Conservation (phyloP, 306 rosid genomes). For the Prunus mira region DNA sequence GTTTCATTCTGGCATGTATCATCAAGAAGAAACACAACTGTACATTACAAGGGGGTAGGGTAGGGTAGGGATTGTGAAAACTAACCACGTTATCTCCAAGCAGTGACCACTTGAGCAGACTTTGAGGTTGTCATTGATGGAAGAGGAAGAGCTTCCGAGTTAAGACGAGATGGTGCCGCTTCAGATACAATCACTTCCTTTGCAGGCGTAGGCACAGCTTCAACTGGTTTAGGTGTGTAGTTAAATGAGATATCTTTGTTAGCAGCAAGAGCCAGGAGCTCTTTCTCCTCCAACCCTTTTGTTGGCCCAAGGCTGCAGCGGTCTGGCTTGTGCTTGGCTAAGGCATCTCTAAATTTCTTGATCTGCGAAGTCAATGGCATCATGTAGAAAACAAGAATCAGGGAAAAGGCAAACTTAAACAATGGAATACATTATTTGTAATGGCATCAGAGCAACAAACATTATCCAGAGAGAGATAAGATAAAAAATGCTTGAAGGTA, state of each 20-base stretch:
- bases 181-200: conserved; percentile 20
- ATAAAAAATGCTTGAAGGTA: background rate
- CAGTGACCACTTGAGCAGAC: conserved; percentile 34
- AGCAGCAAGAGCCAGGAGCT: conserved; percentile 73
- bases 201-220: conserved; percentile 25
- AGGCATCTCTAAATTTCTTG: conserved; percentile 87
- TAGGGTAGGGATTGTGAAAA: conserved; percentile 6
- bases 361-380: conserved; percentile 44
- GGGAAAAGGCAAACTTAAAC: background rate
- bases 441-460: background rate
- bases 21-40: conserved; percentile 26
- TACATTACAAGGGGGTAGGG: conserved; percentile 30
- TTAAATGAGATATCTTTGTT: conserved; percentile 65
- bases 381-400: background rate
- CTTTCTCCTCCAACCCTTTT: conserved; percentile 92
- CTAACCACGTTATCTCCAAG: conserved; percentile 44
- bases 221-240: conserved; percentile 55
- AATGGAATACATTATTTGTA: background rate
- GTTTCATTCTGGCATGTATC: background rate
- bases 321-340: conserved; percentile 76
- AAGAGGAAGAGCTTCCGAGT: conserved; percentile 26
- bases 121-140: conserved; percentile 21
- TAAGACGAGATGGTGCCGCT: conserved; percentile 16
- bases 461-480: too few relatives aligned
- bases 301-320: conserved; percentile 83